Base-by-base conservation (phyloP, 1,139 yeast genomes). In the Taiozyma sp. region DNA sequence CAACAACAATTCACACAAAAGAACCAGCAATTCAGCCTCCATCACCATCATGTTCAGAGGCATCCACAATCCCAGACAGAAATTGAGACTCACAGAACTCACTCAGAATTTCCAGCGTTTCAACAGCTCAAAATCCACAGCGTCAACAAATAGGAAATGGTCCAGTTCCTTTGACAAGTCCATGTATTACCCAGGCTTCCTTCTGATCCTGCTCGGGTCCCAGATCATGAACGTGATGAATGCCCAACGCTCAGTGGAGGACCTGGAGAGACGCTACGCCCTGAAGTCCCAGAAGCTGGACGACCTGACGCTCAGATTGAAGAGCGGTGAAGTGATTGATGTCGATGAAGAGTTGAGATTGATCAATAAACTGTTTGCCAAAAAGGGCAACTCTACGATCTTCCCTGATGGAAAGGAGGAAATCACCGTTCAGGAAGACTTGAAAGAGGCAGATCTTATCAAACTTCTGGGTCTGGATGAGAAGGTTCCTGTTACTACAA, bases 221-320 rank as follows among this genome's bases (percentile, higher is more conserved):
- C 65, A 66, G 47, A 55, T 69, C 3, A 71, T 61, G 34, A 67
- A 63, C 56, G 73, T 73, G 11, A 68, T 57, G 49, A 68, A 66
- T 52, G 71, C 75, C 43, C 68, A 76, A 24, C 66, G 55, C 50
- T 69, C 71, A 6, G 71, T 59, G 30, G 67, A 56, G 11, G 74
- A 59, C 49, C 68, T 79, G 48, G 78, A 70, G 42, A 61, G 68
- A 50, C 55, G 69, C n/a, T 69, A 69, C 54, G 43, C 48, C 1
- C 41, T 68, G 50, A 70, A 68, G 54, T 58, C 65, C 5, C 52
- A 58, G n/a, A 68, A 66, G 41, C 53, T 69, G n/a, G 57, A 64
- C 24, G 69, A 68, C 39, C 47, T 71, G 9, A 60, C 63, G 2
- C 46, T 46, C 7, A 59, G 64, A 35, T 59, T 64, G 0, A 51